phyloP scores from a whole-genome alignment of 1,284 basidiomycete genomes.

The Rhizoctonia solani region DNA sequence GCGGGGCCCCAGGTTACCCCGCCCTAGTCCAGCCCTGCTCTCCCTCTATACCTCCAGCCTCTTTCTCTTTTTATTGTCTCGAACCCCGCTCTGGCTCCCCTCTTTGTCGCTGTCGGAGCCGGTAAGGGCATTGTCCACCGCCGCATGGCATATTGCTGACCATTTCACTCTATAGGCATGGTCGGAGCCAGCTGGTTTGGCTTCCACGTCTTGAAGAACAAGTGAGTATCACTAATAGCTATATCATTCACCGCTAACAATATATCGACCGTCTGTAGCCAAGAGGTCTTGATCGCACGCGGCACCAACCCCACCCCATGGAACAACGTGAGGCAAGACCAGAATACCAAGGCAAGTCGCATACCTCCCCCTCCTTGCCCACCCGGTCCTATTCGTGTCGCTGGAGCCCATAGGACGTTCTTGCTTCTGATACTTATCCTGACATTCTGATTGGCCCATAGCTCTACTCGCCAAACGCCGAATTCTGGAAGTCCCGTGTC shows the following conservation, averaged over 20 bases:
- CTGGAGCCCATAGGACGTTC: not conserved
- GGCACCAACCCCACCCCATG: conserved; percentile 41
- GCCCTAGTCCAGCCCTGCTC: conserved; percentile 1
- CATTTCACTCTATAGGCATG: conserved; percentile 31
- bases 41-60: conserved; percentile 6
- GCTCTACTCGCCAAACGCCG: conserved; percentile 41
- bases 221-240: conserved; percentile 29
- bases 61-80: conserved; percentile 36
- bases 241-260: not conserved
- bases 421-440: conserved; percentile 17
- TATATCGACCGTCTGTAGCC: conserved; percentile 18
- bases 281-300: conserved; percentile 41
- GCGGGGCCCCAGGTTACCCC: conserved; percentile 25
- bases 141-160: not conserved
- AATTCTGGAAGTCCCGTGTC: conserved; percentile 41
- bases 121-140: conserved; percentile 23
- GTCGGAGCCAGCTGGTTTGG: conserved; percentile 42
- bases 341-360: conserved; percentile 42
- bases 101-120: conserved; percentile 42
- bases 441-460: conserved; percentile 30
- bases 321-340: conserved; percentile 42
- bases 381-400: not conserved
- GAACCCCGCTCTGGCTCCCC: conserved; percentile 41
- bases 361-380: not conserved
- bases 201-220: conserved; percentile 41